Conservation (phyloP, 164 flowering plant species). For the Vitis riparia region DNA sequence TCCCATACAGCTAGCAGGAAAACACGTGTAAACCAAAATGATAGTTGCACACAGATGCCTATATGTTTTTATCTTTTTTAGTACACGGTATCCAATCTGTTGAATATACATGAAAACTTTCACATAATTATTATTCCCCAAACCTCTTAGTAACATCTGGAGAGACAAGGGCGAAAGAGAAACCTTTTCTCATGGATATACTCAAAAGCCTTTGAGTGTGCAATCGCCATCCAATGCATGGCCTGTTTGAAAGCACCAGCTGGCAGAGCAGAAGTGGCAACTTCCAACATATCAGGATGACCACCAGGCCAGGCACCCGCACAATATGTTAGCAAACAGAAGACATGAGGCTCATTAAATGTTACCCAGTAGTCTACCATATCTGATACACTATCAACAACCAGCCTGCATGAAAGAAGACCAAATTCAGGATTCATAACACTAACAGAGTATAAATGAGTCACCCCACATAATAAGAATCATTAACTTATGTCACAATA, state of each 20-base stretch:
- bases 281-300: slow-evolving; percentile 91
- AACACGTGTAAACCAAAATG: too few species aligned
- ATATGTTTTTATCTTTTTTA: too few species aligned
- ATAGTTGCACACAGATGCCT: too few species aligned
- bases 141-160: not conserved
- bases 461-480: not conserved
- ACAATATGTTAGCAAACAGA: slow-evolving; percentile 87
- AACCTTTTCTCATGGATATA: slow-evolving; percentile 78
- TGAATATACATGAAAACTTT: not conserved
- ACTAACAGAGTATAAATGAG: not conserved
- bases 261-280: slow-evolving; percentile 87
- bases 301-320: slow-evolving; percentile 99
- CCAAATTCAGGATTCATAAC: not conserved
- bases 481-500: not conserved
- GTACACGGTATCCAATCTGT: too few species aligned
- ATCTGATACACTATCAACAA: slow-evolving; percentile 75
- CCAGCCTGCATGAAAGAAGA: slow-evolving; percentile 66
- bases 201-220: slow-evolving; percentile 87
- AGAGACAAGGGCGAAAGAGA: slow-evolving; percentile 4
- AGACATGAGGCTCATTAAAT: slow-evolving; percentile 98
- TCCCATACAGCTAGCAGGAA: too few species aligned
- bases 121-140: not conserved
- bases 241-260: slow-evolving; percentile 84
- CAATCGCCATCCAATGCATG: slow-evolving; percentile 91
- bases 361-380: slow-evolving; percentile 93